phyloP scores from a whole-genome alignment of 2,329 filamentous ascomycete species.

The Diaporthe sp. region DNA sequence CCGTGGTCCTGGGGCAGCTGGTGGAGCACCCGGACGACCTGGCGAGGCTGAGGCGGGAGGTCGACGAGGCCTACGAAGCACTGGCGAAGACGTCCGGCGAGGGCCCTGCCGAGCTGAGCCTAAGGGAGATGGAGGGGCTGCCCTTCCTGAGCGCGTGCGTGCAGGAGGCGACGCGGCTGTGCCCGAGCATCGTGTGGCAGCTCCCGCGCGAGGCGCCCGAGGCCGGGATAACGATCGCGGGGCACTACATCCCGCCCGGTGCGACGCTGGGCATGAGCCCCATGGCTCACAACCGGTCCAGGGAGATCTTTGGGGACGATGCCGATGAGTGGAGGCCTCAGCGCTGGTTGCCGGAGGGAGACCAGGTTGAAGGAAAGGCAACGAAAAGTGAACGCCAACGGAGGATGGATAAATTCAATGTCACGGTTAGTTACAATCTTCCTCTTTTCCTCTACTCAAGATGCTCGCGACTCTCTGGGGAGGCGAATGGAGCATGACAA shows the following conservation, averaged over 20 bases:
- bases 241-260: background rate
- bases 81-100: too few species aligned
- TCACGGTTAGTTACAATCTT: background rate
- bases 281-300: slow-evolving; percentile 2
- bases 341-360: background rate
- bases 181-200: slow-evolving; percentile 17
- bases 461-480: background rate
- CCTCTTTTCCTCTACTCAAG: background rate
- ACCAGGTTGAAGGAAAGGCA: background rate
- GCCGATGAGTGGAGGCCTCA: slow-evolving; percentile 14
- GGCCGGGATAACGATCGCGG: background rate
- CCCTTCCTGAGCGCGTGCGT: slow-evolving; percentile 8
- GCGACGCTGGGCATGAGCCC: slow-evolving; percentile 1
- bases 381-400: background rate
- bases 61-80: background rate
- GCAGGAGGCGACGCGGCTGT: background rate
- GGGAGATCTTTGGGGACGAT: slow-evolving; percentile 16
- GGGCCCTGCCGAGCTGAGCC: background rate
- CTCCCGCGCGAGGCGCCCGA: background rate
- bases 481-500: accelerated
- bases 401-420: background rate
- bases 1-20: background rate
- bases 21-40: background rate
- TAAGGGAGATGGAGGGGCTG: background rate
- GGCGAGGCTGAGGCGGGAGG: background rate